A percentile compares a stretch with the other conserved stretches of the same genome.
Evolutionary conservation across 2,329 filamentous ascomycete species (phyloP).

Genomic region (Scopulariopsis brevicaulis): DNA sequence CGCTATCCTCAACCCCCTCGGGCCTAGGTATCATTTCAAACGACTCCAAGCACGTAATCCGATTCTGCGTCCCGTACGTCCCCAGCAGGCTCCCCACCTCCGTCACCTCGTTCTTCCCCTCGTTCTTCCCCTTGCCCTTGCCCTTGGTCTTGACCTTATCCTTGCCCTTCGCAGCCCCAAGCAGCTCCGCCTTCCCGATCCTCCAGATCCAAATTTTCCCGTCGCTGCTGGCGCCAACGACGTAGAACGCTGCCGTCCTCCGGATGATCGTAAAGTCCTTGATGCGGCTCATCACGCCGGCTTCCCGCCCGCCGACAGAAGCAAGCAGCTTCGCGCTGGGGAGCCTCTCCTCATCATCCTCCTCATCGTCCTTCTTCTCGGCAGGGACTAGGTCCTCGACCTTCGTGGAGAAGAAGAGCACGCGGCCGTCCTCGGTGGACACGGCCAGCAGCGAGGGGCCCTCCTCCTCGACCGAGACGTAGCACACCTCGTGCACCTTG

Average conservation of each 20-base stretch:
- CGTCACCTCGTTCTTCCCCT: not conserved
- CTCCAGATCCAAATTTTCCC: slow-evolving; percentile 74
- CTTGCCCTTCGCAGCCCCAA: slow-evolving; percentile 15
- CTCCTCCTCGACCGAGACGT: slow-evolving; percentile 44
- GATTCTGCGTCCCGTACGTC: slow-evolving; percentile 72
- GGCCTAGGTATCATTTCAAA: slow-evolving; percentile 72
- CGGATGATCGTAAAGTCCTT: slow-evolving; percentile 75
- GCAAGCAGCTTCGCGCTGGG: slow-evolving; percentile 56
- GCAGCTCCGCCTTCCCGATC: slow-evolving; percentile 28
- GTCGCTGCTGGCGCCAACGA: slow-evolving; percentile 74
- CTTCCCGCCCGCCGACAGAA: slow-evolving; percentile 65
- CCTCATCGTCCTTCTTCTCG: slow-evolving; percentile 9
- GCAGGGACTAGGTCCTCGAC: slow-evolving; percentile 28
- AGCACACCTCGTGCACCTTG: slow-evolving; percentile 76
- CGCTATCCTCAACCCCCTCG: slow-evolving; percentile 48
- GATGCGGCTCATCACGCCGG: slow-evolving; percentile 58
- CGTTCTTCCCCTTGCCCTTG: not conserved
- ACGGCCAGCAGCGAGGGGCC: slow-evolving; percentile 47
- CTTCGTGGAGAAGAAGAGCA: slow-evolving; percentile 71
- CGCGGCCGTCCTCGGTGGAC: slow-evolving; percentile 81
- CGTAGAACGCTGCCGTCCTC: slow-evolving; percentile 30
- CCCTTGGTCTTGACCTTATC: too few species aligned
- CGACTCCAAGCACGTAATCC: slow-evolving; percentile 79
- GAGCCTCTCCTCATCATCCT: slow-evolving; percentile 24
- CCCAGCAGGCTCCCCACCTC: slow-evolving; percentile 56